A percentile compares a stretch with the other conserved stretches of the same genome.
These are phyloP conservation scores for Lactifluus subvellereus DNA, from an alignment of 768 basidiomycete species.

Conservation along the genomic window DNA sequence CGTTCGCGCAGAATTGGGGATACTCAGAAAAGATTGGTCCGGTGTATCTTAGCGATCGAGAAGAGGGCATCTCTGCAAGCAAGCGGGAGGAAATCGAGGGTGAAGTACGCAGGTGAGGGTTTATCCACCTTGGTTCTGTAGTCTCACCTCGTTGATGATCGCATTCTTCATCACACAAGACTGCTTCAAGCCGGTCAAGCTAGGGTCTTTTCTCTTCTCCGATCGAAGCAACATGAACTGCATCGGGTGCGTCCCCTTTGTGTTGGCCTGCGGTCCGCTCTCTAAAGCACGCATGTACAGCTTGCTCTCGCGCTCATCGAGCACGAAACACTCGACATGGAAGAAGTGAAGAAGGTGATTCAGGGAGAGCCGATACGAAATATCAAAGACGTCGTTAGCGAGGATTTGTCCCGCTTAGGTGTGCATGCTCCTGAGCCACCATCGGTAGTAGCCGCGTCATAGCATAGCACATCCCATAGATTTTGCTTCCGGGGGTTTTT, in stretches of 20 bases:
- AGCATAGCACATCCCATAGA: constrained; percentile 14
- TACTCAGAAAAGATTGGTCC: constrained; percentile 78
- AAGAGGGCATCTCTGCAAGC: constrained; percentile 62
- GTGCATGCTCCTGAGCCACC: constrained; percentile 1
- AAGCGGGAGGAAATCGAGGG: constrained; percentile 82
- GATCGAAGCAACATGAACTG: constrained; percentile 64
- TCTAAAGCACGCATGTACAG: constrained; percentile 36
- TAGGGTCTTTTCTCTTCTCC: constrained; percentile 60
- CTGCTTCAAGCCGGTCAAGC: constrained; percentile 51
- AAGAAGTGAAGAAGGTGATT: constrained; percentile 83
- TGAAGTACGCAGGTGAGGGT: constrained; percentile 73
- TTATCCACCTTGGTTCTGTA: not conserved
- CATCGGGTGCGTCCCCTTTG: constrained; percentile 49
- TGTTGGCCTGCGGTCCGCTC: not conserved
- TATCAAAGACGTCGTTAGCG: constrained; percentile 59
- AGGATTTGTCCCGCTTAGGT: constrained; percentile 36
- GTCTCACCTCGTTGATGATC: not conserved
- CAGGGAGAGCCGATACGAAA: constrained; percentile 74
- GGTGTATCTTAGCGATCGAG: constrained; percentile 70
- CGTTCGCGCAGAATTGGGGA: constrained; percentile 54
- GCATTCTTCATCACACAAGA: constrained; percentile 5
- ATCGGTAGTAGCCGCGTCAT: constrained; percentile 8
- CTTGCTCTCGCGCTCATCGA: constrained; percentile 90
- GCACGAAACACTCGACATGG: constrained; percentile 84
- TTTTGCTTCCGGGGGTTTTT: not conserved